phyloP scores from a whole-genome alignment of 495 filamentous ascomycete genomes.

The Lichenothelia convexa region DNA sequence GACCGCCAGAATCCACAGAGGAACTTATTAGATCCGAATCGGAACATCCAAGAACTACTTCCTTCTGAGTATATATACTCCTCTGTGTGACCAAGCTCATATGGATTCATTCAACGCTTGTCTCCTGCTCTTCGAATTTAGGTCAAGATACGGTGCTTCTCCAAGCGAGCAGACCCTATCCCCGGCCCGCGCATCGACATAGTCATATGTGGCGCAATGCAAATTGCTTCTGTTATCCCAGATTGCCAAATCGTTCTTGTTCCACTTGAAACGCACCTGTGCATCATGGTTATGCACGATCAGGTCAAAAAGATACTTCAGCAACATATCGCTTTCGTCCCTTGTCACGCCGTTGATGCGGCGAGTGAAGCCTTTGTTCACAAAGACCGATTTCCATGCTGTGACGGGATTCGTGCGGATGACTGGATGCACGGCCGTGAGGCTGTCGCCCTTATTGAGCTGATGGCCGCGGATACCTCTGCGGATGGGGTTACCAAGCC shows the following conservation, averaged over 20 bases:
- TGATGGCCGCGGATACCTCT: conserved; percentile 36
- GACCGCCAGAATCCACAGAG: too few relatives aligned
- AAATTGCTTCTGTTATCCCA: conserved; percentile 64
- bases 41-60: too few relatives aligned
- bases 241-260: conserved; percentile 34
- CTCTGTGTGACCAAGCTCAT: too few relatives aligned
- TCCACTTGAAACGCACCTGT: conserved; percentile 48
- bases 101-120: not conserved
- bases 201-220: conserved; percentile 57
- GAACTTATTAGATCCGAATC: too few relatives aligned
- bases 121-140: not conserved
- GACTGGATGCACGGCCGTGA: conserved; percentile 50
- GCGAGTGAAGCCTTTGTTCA: conserved; percentile 40
- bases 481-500: conserved; percentile 38
- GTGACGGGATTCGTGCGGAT: conserved; percentile 71
- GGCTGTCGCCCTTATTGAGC: conserved; percentile 43
- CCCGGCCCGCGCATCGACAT: conserved; percentile 38
- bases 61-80: too few relatives aligned
- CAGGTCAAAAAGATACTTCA: conserved; percentile 43
- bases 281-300: conserved; percentile 64
- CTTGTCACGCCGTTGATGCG: conserved; percentile 48
- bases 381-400: conserved; percentile 59
- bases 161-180: conserved; percentile 46
- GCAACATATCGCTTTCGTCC: conserved; percentile 42
- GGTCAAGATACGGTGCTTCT: conserved; percentile 50